These are phyloP conservation scores for Pterula multifida DNA, from an alignment of 1,284 basidiomycete species.

Conservation along the genomic window DNA sequence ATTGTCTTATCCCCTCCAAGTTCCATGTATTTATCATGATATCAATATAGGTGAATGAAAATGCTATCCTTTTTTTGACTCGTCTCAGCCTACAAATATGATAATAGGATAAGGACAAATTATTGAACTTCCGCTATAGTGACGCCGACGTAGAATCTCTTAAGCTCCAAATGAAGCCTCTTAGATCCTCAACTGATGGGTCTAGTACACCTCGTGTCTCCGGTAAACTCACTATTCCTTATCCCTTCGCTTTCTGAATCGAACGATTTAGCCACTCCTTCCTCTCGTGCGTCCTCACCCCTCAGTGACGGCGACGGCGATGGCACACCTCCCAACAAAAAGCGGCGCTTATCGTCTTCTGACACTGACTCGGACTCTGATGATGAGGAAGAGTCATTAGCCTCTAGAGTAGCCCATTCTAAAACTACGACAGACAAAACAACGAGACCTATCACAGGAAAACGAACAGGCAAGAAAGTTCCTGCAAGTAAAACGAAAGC, in stretches of 20 bases:
- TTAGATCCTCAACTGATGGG: constrained; percentile 35
- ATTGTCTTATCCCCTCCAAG: constrained; percentile 1
- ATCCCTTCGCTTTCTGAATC: constrained; percentile 15
- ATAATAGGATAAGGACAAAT: constrained; percentile 55
- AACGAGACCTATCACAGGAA: constrained; percentile 18
- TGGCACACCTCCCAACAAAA: constrained; percentile 33
- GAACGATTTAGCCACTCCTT: constrained; percentile 20
- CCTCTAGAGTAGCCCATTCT: constrained; percentile 29
- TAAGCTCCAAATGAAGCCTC: constrained; percentile 55
- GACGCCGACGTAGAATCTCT: constrained; percentile 62
- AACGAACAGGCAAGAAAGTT: constrained; percentile 43
- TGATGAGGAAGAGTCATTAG: constrained; percentile 43
- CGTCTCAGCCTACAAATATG: constrained; percentile 4
- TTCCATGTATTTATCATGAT: constrained; percentile 2
- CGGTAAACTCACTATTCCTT: neutral
- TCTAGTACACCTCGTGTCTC: constrained; percentile 13
- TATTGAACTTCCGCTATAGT: constrained; percentile 69
- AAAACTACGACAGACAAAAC: constrained; percentile 15
- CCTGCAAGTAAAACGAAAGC: constrained; percentile 25
- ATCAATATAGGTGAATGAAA: neutral
- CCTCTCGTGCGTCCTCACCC: constrained; percentile 46
- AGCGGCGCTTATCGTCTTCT: constrained; percentile 37
- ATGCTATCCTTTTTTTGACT: neutral
- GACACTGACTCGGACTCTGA: constrained; percentile 34
- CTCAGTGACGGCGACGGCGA: constrained; percentile 27